Percentiles rank a stretch among this genome's conserved stretches.
Evolutionary conservation across 306 rosid species (phyloP).

Genomic region (Rosa lucieae): DNA sequence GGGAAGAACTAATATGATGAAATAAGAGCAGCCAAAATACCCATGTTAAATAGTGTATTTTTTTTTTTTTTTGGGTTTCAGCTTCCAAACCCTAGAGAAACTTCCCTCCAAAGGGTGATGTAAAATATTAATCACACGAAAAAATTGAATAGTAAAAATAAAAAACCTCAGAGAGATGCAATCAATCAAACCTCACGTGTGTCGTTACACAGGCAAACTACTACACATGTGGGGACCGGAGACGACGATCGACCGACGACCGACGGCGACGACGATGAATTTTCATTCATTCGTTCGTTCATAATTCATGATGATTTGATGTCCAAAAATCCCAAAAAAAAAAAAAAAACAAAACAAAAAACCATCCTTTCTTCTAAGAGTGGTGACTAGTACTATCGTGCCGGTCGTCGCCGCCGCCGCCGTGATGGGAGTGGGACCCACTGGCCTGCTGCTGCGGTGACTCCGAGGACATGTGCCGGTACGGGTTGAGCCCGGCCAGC

Average conservation of each 20-base stretch:
- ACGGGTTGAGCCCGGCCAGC: conserved; percentile 69
- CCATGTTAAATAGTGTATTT: conserved; percentile 46
- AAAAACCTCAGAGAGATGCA: conserved; percentile 39
- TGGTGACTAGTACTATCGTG: conserved; percentile 68
- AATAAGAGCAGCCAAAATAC: conserved; percentile 28
- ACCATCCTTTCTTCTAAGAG: conserved; percentile 36
- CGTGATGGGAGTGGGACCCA: conserved; percentile 74
- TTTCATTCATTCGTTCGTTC: not conserved
- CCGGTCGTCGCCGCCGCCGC: conserved; percentile 47
- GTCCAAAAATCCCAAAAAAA: not conserved
- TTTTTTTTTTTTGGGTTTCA: not conserved
- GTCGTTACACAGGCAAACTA: conserved; percentile 58
- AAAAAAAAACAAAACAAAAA: too few species aligned
- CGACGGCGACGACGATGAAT: not conserved
- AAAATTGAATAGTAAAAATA: conserved; percentile 40
- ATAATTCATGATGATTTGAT: not conserved
- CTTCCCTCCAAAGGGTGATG: conserved; percentile 9
- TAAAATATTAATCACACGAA: conserved; percentile 63
- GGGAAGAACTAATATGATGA: not conserved
- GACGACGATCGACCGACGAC: conserved; percentile 26
- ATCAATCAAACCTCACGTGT: conserved; percentile 89
- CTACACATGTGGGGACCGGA: conserved; percentile 45
- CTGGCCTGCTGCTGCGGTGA: conserved; percentile 43
- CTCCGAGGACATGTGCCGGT: conserved; percentile 59
- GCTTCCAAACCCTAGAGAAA: conserved; percentile 53